Percentiles rank a stretch among this genome's conserved stretches.
Conservation (phyloP, 352 stramenopile species). For the Phytopythium ostracodes region DNA sequence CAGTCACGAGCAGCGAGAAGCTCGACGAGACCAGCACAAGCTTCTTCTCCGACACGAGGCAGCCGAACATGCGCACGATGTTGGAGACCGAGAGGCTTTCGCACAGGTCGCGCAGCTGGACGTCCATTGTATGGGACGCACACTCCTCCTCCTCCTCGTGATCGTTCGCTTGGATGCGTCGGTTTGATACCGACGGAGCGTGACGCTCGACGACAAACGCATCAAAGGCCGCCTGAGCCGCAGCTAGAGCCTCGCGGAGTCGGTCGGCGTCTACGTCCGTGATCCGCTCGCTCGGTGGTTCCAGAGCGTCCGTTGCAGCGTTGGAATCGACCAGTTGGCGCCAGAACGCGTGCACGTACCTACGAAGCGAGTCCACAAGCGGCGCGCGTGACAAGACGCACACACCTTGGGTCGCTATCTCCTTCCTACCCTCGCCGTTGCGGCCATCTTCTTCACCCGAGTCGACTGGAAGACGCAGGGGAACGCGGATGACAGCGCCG, state of each 20-base stretch:
- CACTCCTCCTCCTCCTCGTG: neutral
- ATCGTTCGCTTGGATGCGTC: neutral
- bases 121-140: constrained; percentile 23
- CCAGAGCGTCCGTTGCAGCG: neutral
- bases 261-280: neutral
- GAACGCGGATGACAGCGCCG: constrained; percentile 33
- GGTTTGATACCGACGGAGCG: neutral
- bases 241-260: neutral
- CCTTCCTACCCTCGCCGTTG: neutral
- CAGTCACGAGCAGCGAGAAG: constrained; percentile 57
- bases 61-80: constrained; percentile 54
- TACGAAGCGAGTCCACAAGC: constrained; percentile 43
- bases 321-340: neutral
- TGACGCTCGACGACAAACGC: neutral
- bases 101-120: constrained; percentile 43
- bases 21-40: constrained; percentile 67
- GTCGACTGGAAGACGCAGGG: constrained; percentile 4
- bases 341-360: constrained; percentile 31
- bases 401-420: constrained; percentile 21
- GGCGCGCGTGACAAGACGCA: constrained; percentile 54
- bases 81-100: constrained; percentile 55
- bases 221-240: neutral
- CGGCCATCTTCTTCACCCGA: neutral
- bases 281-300: neutral
- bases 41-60: constrained; percentile 67